Evolutionary conservation across 257 asterid species (phyloP).

Genomic region (Voacanga thouarsii): DNA sequence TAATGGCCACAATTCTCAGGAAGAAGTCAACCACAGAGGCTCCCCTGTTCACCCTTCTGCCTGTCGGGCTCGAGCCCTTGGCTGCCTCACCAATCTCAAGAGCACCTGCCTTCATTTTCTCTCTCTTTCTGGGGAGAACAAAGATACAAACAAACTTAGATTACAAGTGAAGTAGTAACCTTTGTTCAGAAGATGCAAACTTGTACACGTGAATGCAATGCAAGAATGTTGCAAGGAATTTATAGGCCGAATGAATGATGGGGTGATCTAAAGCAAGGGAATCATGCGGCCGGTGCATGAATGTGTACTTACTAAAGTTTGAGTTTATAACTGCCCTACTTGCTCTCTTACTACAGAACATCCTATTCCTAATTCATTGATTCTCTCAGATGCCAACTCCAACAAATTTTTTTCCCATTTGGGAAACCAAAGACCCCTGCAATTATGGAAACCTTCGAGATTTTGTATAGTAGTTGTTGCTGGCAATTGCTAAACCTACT

Average conservation of each 20-base stretch:
- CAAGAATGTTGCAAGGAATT: constrained; percentile 8
- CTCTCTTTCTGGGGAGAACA: no score
- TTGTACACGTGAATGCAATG: not conserved
- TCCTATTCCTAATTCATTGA: not conserved
- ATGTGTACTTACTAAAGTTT: constrained; percentile 16
- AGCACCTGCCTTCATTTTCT: constrained; percentile 24
- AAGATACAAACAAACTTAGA: not conserved
- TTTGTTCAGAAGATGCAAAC: not conserved
- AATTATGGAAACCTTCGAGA: not conserved
- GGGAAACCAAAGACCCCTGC: not conserved
- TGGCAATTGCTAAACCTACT: not conserved
- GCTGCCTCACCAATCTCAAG: constrained; percentile 21
- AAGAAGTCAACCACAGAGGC: constrained; percentile 32
- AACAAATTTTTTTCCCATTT: not conserved
- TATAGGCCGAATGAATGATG: not conserved
- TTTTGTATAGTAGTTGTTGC: not conserved
- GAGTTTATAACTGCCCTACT: constrained; percentile 22
- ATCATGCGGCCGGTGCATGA: constrained; percentile 1
- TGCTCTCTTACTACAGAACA: constrained; percentile 11
- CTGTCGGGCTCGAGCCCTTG: not conserved
- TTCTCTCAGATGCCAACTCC: constrained; percentile 25
- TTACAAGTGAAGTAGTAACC: not conserved
- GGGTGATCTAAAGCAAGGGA: no score
- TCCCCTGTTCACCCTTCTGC: constrained; percentile 21
- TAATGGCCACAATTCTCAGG: constrained; percentile 28